Evolutionary conservation across 768 basidiomycete species (phyloP).

Genomic region (Auriscalpium orientale): DNA sequence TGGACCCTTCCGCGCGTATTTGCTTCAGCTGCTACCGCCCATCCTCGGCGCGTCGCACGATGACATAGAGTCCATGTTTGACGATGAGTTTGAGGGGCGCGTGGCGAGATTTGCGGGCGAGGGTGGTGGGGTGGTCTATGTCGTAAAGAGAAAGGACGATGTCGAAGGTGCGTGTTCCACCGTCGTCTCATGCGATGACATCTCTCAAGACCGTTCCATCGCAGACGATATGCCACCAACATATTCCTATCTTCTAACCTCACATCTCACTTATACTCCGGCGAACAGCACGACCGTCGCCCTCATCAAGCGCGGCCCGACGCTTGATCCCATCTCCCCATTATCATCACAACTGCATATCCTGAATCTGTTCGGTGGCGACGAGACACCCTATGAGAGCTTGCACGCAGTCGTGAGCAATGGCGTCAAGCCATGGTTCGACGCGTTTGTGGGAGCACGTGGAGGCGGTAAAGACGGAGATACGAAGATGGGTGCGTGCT

Average conservation of each 20-base stretch:
- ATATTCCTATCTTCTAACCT: conserved; percentile 59
- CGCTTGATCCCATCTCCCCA: conserved; percentile 72
- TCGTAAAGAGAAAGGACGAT: conserved; percentile 73
- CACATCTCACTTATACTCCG: conserved; percentile 73
- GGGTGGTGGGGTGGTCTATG: conserved; percentile 70
- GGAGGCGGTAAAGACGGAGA: conserved; percentile 70
- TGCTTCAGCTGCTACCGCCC: conserved; percentile 67
- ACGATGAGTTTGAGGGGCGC: conserved; percentile 67
- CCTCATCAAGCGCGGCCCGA: conserved; percentile 86
- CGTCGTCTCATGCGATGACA: neutral
- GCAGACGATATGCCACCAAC: conserved; percentile 61
- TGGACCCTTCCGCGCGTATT: conserved; percentile 61
- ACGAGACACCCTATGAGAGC: conserved; percentile 90
- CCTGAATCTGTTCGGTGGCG: conserved; percentile 83
- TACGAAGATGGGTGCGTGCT: conserved; percentile 63
- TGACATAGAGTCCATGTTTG: conserved; percentile 64
- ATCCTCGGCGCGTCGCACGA: conserved; percentile 63
- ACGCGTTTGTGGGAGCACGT: conserved; percentile 89
- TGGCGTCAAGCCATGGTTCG: conserved; percentile 97
- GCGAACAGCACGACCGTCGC: conserved; percentile 82
- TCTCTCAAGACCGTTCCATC: neutral
- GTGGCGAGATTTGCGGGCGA: conserved; percentile 72
- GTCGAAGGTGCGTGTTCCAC: conserved; percentile 48
- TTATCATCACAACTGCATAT: conserved; percentile 85
- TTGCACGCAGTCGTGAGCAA: conserved; percentile 91